These are phyloP conservation scores for Globisporangium viniferum DNA, from an alignment of 352 stramenopile genomes.

Conservation along the genomic window DNA sequence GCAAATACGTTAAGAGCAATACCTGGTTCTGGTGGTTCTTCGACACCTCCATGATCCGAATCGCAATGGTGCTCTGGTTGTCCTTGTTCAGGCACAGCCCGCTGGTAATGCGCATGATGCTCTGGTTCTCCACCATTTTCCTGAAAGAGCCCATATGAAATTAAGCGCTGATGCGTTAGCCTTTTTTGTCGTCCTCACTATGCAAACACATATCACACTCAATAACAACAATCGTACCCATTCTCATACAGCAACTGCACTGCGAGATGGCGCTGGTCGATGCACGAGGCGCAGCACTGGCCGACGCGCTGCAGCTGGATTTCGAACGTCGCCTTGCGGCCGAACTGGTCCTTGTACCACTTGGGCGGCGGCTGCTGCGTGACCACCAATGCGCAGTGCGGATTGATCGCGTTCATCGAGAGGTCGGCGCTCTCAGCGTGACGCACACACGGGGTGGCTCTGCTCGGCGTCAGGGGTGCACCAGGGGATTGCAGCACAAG, in stretches of 20 bases:
- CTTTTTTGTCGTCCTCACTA: neutral
- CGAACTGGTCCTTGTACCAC: constrained; percentile 83
- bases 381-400: constrained; percentile 43
- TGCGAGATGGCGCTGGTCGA: constrained; percentile 46
- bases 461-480: neutral
- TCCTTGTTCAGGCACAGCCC: constrained; percentile 63
- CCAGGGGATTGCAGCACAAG: neutral
- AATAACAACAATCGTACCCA: constrained; percentile 20
- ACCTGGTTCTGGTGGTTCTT: constrained; percentile 87
- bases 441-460: neutral
- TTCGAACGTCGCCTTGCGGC: constrained; percentile 71
- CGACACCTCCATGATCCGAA: constrained; percentile 79
- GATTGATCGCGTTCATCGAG: constrained; percentile 5
- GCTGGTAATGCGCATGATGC: constrained; percentile 56
- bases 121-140: constrained; percentile 75
- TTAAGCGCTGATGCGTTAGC: neutral
- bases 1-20: neutral
- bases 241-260: constrained; percentile 76
- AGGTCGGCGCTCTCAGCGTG: constrained; percentile 16
- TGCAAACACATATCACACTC: neutral
- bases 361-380: constrained; percentile 52
- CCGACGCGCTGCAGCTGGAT: constrained; percentile 34
- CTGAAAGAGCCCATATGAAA: constrained; percentile 18
- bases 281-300: constrained; percentile 37
- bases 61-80: constrained; percentile 41